phyloP scores from a whole-genome alignment of 768 basidiomycete species.

The Boletus patriciae region DNA sequence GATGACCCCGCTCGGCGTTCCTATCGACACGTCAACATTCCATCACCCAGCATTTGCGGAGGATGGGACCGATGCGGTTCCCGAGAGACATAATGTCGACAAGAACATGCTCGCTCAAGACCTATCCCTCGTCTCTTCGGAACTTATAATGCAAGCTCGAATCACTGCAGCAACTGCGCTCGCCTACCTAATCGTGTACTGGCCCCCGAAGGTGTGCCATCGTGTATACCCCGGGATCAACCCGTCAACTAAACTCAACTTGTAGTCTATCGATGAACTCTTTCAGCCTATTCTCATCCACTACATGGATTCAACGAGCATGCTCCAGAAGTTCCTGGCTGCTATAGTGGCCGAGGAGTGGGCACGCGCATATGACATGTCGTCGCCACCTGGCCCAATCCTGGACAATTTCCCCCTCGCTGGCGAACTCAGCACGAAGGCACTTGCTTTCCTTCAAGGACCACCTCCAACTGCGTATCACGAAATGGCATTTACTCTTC shows the following conservation, averaged over 20 bases:
- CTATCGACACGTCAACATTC: slow-evolving; percentile 70
- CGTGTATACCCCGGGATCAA: background rate
- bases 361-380: slow-evolving; percentile 59
- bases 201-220: slow-evolving; percentile 56
- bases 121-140: slow-evolving; percentile 72
- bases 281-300: slow-evolving; percentile 76
- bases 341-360: slow-evolving; percentile 90
- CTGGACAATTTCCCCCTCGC: slow-evolving; percentile 60
- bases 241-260: background rate
- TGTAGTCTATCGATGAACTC: slow-evolving; percentile 53
- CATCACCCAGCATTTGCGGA: slow-evolving; percentile 56
- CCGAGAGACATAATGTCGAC: slow-evolving; percentile 90
- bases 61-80: slow-evolving; percentile 42
- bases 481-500: slow-evolving; percentile 84
- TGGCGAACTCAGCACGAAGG: slow-evolving; percentile 64
- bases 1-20: slow-evolving; percentile 86
- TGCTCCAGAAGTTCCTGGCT: slow-evolving; percentile 87
- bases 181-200: slow-evolving; percentile 64
- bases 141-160: slow-evolving; percentile 76
- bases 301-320: slow-evolving; percentile 84
- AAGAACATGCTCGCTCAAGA: slow-evolving; percentile 95
- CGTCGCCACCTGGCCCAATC: slow-evolving; percentile 40
- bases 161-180: slow-evolving; percentile 77
- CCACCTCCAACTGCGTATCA: slow-evolving; percentile 78
- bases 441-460: slow-evolving; percentile 71